Percentiles rank a stretch among this genome's conserved stretches.
These are phyloP conservation scores for Aureobasidium leucospermi DNA, from an alignment of 2,329 filamentous ascomycete species.

Conservation along the genomic window DNA sequence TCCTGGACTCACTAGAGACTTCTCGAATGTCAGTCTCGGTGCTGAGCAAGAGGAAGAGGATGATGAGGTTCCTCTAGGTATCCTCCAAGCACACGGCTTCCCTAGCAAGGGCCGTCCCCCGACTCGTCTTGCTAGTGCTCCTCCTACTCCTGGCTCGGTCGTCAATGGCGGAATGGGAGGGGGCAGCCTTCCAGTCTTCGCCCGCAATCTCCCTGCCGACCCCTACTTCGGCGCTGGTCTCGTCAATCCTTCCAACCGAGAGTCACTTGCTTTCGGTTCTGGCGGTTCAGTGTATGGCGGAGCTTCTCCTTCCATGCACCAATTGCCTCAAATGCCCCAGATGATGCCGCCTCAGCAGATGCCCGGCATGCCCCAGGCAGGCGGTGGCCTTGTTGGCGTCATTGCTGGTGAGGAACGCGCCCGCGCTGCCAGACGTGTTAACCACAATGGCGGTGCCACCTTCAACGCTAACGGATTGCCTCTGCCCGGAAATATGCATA, in stretches of 20 bases:
- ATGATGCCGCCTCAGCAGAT: constrained; percentile 5
- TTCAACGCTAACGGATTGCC: constrained; percentile 19
- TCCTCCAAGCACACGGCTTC: constrained; percentile 83
- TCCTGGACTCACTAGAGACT: constrained; percentile 11
- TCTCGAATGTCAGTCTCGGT: constrained; percentile 17
- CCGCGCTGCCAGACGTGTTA: constrained; percentile 69
- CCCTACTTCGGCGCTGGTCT: constrained; percentile 76
- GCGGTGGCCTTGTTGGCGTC: constrained; percentile 74
- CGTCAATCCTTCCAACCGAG: constrained; percentile 63
- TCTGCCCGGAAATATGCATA: constrained; percentile 25
- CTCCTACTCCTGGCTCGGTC: constrained; percentile 38
- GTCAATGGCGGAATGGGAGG: constrained; percentile 40
- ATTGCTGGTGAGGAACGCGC: constrained; percentile 80
- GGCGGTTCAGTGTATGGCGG: constrained; percentile 22
- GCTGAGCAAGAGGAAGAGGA: constrained; percentile 59
- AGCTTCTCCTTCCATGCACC: constrained; percentile 23
- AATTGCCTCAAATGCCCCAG: not conserved
- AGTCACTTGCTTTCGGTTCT: constrained; percentile 60
- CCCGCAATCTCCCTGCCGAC: constrained; percentile 72
- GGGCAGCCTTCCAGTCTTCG: constrained; percentile 65
- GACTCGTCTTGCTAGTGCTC: constrained; percentile 53
- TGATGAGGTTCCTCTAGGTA: constrained; percentile 79
- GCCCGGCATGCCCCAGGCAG: constrained; percentile 10
- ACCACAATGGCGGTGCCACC: constrained; percentile 39
- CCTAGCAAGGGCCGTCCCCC: constrained; percentile 71